Percentiles rank a stretch among this genome's conserved stretches.
Evolutionary conservation across 2,329 filamentous ascomycete species (phyloP).

Genomic region (Aspergillus persii): DNA sequence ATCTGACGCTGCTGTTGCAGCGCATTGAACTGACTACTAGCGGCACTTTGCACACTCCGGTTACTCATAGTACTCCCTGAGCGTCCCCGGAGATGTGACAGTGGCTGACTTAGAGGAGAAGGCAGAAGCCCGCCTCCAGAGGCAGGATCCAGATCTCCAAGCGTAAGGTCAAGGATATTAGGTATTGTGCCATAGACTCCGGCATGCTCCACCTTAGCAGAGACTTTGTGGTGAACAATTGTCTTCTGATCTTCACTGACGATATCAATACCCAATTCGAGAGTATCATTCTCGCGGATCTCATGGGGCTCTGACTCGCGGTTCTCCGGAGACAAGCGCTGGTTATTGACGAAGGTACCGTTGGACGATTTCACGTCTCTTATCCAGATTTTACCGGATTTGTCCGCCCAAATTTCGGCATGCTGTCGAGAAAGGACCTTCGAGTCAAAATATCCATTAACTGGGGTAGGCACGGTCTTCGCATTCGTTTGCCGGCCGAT

Average conservation of each 20-base stretch:
- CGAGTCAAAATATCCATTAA: conserved; percentile 96
- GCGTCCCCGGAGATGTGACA: conserved; percentile 66
- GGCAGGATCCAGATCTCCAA: conserved; percentile 81
- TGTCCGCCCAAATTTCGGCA: conserved; percentile 89
- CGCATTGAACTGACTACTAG: conserved; percentile 53
- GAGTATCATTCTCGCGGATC: conserved; percentile 81
- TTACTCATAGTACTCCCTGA: conserved; percentile 66
- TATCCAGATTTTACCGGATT: conserved; percentile 87
- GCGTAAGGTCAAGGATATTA: conserved; percentile 83
- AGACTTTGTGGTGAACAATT: conserved; percentile 97
- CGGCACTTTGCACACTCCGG: conserved; percentile 55
- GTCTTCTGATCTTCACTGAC: conserved; percentile 98
- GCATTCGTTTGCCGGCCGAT: conserved; percentile 97
- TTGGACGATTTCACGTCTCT: conserved; percentile 98
- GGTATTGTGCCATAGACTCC: conserved; percentile 70
- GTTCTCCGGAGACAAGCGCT: conserved; percentile 86
- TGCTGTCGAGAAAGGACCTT: conserved; percentile 96
- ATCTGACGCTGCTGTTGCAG: conserved; percentile 71
- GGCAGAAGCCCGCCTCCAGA: conserved; percentile 72
- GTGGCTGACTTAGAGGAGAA: conserved; percentile 62
- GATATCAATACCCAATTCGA: conserved; percentile 96
- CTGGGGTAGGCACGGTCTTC: conserved; percentile 85
- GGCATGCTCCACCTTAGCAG: conserved; percentile 92
- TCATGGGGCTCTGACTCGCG: conserved; percentile 95
- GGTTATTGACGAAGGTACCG: conserved; percentile 94